Conservation (phyloP, 139 green algal species). For the Tetradesmus obliquus region DNA sequence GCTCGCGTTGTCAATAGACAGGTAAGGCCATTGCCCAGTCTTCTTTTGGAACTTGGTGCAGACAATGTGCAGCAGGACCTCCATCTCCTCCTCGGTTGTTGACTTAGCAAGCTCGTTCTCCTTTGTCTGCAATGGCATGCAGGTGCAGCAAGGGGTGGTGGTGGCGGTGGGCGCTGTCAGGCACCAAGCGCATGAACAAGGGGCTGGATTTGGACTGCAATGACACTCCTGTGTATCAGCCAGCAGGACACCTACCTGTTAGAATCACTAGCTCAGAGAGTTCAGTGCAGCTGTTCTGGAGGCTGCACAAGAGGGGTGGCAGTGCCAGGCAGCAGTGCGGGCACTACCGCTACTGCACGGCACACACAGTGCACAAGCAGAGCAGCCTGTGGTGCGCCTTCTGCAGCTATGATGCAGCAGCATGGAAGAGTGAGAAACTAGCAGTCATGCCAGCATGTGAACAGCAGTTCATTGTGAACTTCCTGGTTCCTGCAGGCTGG, state of each 20-base stretch:
- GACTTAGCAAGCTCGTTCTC: neutral
- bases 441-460: conserved; percentile 6
- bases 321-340: neutral
- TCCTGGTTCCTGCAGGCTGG: neutral
- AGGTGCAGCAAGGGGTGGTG: neutral
- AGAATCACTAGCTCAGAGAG: neutral
- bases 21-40: conserved; percentile 1
- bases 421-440: neutral
- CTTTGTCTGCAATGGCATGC: neutral
- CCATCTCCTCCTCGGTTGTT: conserved; percentile 14
- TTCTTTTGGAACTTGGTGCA: neutral
- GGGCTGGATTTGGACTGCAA: neutral
- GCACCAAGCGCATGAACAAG: neutral
- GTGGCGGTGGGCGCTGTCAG: neutral
- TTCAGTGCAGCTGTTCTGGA: neutral
- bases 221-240: neutral
- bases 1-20: conserved; percentile 2
- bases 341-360: neutral
- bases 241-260: neutral
- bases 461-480: neutral
- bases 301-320: neutral
- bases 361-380: neutral
- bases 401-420: neutral
- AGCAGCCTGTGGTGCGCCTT: conserved; percentile 14
- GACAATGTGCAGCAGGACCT: neutral